Evolutionary conservation across 495 filamentous ascomycete genomes (phyloP).

Genomic region (Penicillium waksmanii): DNA sequence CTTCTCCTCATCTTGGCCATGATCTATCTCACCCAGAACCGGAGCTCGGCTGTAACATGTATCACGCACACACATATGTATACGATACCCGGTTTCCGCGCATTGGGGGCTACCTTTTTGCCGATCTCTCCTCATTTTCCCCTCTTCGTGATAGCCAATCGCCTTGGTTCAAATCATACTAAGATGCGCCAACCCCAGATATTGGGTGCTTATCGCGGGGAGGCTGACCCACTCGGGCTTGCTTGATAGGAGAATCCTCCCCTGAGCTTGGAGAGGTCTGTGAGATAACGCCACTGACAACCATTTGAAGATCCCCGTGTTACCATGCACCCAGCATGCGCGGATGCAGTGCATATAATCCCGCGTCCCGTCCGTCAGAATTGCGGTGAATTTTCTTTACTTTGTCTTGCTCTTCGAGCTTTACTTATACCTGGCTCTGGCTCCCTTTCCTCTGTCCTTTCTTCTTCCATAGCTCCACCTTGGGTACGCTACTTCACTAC

Average conservation of each 20-base stretch:
- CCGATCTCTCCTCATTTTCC: constrained; percentile 29
- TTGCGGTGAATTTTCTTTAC: neutral
- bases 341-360: constrained; percentile 3
- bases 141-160: constrained; percentile 23
- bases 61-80: too few species aligned
- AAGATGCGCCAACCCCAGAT: constrained; percentile 25
- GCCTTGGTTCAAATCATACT: neutral
- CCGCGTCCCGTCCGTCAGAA: constrained; percentile 1
- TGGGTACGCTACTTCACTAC: neutral
- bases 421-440: neutral
- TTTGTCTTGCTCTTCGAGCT: neutral
- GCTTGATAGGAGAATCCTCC: constrained; percentile 22
- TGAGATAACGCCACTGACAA: constrained; percentile 14
- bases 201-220: constrained; percentile 28
- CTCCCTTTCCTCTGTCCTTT: neutral
- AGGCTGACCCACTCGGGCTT: constrained; percentile 15
- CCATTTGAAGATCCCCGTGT: neutral
- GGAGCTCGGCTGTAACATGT: too few species aligned
- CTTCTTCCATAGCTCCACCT: neutral
- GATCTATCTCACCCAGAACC: neutral
- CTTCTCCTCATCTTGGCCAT: neutral
- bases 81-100: too few species aligned
- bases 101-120: constrained; percentile 3
- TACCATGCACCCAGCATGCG: constrained; percentile 1
- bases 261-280: neutral